Percentiles rank a stretch among this genome's conserved stretches.
Evolutionary conservation across 306 rosid genomes (phyloP).

Genomic region (Prunus mira): DNA sequence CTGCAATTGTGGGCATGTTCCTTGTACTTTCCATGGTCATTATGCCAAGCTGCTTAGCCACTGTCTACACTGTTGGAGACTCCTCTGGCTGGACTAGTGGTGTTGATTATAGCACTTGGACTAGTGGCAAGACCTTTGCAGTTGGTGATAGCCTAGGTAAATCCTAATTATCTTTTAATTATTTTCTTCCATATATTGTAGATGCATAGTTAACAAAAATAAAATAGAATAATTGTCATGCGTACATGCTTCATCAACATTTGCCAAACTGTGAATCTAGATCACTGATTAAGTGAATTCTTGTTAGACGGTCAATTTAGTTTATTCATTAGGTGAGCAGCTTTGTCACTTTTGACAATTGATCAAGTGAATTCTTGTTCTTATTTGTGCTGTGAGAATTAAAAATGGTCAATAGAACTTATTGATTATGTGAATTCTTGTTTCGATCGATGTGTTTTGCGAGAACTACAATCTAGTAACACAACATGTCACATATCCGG

Average conservation of each 20-base stretch:
- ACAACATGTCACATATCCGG: not conserved
- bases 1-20: conserved; percentile 25
- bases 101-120: conserved; percentile 71
- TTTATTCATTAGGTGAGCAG: no score
- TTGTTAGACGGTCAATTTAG: not conserved
- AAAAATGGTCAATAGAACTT: not conserved
- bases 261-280: not conserved
- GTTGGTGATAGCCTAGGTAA: conserved; percentile 81
- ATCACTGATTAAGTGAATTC: not conserved
- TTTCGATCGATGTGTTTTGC: not conserved
- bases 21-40: conserved; percentile 42
- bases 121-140: conserved; percentile 52
- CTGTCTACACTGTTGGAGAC: conserved; percentile 71
- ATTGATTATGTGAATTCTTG: no score
- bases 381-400: not conserved
- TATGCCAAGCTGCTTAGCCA: conserved; percentile 42
- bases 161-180: not conserved
- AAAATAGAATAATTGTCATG: not conserved
- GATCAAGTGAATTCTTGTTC: not conserved
- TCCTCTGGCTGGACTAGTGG: conserved; percentile 67
- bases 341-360: not conserved
- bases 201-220: no score
- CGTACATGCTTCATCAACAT: not conserved
- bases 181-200: not conserved
- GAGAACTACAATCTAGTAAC: not conserved